phyloP scores from a whole-genome alignment of 2,329 filamentous ascomycete genomes.

The Diaporthe velutina region DNA sequence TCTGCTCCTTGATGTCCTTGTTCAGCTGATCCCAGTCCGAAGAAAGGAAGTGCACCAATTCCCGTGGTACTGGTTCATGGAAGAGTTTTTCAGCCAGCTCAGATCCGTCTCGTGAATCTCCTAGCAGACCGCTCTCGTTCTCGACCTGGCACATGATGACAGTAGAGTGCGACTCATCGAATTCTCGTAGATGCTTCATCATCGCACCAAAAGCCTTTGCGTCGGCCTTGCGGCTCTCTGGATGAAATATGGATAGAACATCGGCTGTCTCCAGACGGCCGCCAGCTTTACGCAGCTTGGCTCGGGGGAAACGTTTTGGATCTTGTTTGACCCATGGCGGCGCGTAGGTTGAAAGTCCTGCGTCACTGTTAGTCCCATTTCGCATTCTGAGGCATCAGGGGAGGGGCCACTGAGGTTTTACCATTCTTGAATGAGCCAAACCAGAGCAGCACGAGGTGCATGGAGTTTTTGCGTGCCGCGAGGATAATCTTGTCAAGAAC shows the following conservation, averaged over 20 bases:
- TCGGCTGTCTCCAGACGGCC: slow-evolving; percentile 44
- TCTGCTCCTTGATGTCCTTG: slow-evolving; percentile 17
- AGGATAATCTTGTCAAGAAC: slow-evolving; percentile 45
- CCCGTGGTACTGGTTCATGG: slow-evolving; percentile 1
- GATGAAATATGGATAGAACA: slow-evolving; percentile 41
- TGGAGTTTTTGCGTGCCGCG: slow-evolving; percentile 35
- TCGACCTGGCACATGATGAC: slow-evolving; percentile 71
- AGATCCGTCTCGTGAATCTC: slow-evolving; percentile 63
- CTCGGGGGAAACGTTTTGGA: slow-evolving; percentile 45
- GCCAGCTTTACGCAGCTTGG: slow-evolving; percentile 46
- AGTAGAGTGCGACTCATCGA: slow-evolving; percentile 60
- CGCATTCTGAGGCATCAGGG: background rate
- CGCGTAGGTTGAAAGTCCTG: background rate
- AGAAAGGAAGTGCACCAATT: background rate
- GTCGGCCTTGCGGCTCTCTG: slow-evolving; percentile 9
- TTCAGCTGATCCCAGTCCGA: slow-evolving; percentile 1
- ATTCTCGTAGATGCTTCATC: slow-evolving; percentile 46
- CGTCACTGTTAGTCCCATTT: background rate
- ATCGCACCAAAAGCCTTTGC: background rate
- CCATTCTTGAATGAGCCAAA: slow-evolving; percentile 25
- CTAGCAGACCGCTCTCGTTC: slow-evolving; percentile 65
- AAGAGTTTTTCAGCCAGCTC: slow-evolving; percentile 43
- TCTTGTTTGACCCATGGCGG: slow-evolving; percentile 47
- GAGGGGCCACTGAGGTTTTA: background rate
- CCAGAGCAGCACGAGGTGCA: slow-evolving; percentile 25